Evolutionary conservation across 2,329 filamentous ascomycete species (phyloP).

Genomic region (Sarocladiaceae sp.): DNA sequence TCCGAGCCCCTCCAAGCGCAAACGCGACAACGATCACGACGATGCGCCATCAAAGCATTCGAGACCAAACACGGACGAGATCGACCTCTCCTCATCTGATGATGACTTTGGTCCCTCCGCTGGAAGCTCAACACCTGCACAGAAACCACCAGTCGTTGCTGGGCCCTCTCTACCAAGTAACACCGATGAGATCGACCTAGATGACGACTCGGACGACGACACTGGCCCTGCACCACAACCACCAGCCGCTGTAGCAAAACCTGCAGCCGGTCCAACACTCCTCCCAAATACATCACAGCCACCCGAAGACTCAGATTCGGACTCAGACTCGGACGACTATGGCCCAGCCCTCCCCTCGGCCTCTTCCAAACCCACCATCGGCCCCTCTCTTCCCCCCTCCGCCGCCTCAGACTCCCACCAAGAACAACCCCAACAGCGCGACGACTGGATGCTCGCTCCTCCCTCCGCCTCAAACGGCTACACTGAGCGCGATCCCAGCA

Average conservation of each 20-base stretch:
- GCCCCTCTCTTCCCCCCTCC: constrained; percentile 26
- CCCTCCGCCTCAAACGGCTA: constrained; percentile 46
- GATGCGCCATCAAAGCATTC: constrained; percentile 39
- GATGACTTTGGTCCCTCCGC: constrained; percentile 36
- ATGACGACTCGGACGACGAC: constrained; percentile 27
- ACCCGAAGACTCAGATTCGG: constrained; percentile 23
- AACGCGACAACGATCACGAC: constrained; percentile 43
- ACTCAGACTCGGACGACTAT: constrained; percentile 41
- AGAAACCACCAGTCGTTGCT: constrained; percentile 13
- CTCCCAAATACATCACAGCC: constrained; percentile 17
- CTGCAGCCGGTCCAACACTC: constrained; percentile 35
- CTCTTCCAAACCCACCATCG: constrained; percentile 34
- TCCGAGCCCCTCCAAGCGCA: constrained; percentile 58
- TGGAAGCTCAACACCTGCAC: constrained; percentile 15
- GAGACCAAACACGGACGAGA: constrained; percentile 39
- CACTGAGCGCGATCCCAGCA: constrained; percentile 71
- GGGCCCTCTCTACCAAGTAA: constrained; percentile 24
- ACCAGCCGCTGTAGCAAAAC: constrained; percentile 33
- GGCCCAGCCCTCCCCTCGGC: constrained; percentile 52
- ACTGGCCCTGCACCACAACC: constrained; percentile 31
- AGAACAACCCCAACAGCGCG: constrained; percentile 45
- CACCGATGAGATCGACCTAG: constrained; percentile 35
- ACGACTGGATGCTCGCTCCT: constrained; percentile 78
- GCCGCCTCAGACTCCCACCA: constrained; percentile 31
- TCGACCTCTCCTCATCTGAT: constrained; percentile 35